Base-by-base conservation (phyloP, 805 yeast species). In the Cyberlindnera mycetangii region DNA sequence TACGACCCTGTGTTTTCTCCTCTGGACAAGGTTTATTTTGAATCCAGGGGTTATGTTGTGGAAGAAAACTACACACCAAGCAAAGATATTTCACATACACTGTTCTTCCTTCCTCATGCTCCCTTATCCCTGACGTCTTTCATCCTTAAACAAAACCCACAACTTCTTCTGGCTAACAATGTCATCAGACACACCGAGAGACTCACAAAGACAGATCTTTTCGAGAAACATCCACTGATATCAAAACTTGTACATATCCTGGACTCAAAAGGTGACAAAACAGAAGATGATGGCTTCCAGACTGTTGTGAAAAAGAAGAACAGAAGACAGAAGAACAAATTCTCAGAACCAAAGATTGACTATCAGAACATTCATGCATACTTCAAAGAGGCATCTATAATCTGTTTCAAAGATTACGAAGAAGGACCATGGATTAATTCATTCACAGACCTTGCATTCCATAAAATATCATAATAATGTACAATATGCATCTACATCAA, bases 101-200 rank as follows among this genome's bases (percentile, higher is more conserved):
- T 86, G 2, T 83, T 68, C 59, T 85, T 78, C 55, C 68, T 86
- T 37, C 95, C 95, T 0, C 95, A 86, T 65, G 92, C 90, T 0
- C 87, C 89, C 1, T 61, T 83, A 32, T 68, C 61, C 15, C 54
- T 80, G 15, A 75, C 83, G 1, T 72, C 78, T 32, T n/a, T 20
- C 1, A 49, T 79, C 1, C 40, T 79, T 11, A 33, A 35, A 0
- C 59, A 65, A 18, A 21, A 56, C 27, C 79, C 83, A 2, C 42
- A 33, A n/a, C 55, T 62, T 28, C 49, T 76, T 35, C 59, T 81
- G 16, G 81, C 79, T 6, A 81, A 81, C 53, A 70, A 81, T 54
- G 47, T 79, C 4, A 55, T 71, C 0, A 68, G 69, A 6, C 84
- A 81, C 50, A 78, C 82, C 1, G 82, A 78, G 43, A 65, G 84